Conservation (phyloP, 345 rosid genomes). For the Lumnitzera littorea region DNA sequence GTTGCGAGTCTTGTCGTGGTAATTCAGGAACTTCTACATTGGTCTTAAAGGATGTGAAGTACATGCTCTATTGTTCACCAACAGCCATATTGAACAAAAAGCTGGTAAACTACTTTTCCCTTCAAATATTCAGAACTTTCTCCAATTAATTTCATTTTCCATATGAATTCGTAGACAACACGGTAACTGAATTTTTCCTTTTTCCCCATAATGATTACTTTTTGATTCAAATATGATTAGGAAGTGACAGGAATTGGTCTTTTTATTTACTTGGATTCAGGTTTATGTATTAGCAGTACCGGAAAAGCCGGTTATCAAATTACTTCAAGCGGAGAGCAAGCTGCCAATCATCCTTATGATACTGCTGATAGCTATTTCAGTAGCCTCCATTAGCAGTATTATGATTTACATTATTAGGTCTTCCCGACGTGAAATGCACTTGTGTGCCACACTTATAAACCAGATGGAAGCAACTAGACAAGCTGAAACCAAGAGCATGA, state of each 20-base stretch:
- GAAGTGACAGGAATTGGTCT: background rate
- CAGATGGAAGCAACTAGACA: slow-evolving; percentile 78
- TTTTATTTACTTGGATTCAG: slow-evolving; percentile 22
- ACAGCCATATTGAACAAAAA: slow-evolving; percentile 25
- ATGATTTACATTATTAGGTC: slow-evolving; percentile 28
- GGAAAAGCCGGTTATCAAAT: slow-evolving; percentile 11
- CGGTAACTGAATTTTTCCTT: background rate
- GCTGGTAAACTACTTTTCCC: slow-evolving; percentile 17
- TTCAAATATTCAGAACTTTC: background rate
- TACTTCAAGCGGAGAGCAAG: slow-evolving; percentile 13
- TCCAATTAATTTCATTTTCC: too few species aligned
- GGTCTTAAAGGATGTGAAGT: slow-evolving; percentile 10
- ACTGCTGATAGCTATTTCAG: slow-evolving; percentile 13
- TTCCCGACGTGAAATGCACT: slow-evolving; percentile 37
- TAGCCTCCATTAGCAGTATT: slow-evolving; percentile 22
- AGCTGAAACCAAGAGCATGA: slow-evolving; percentile 71
- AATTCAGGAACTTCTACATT: background rate
- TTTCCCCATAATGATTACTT: background rate
- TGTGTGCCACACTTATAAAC: slow-evolving; percentile 42
- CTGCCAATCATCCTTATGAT: slow-evolving; percentile 21
- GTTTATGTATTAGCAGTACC: slow-evolving; percentile 48
- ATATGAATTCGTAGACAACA: too few species aligned
- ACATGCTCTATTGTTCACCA: slow-evolving; percentile 21
- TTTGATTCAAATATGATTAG: background rate
- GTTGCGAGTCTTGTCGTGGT: too few species aligned